These are phyloP conservation scores for Ceratocystis albifundus DNA, from an alignment of 2,329 filamentous ascomycete species.

Conservation along the genomic window DNA sequence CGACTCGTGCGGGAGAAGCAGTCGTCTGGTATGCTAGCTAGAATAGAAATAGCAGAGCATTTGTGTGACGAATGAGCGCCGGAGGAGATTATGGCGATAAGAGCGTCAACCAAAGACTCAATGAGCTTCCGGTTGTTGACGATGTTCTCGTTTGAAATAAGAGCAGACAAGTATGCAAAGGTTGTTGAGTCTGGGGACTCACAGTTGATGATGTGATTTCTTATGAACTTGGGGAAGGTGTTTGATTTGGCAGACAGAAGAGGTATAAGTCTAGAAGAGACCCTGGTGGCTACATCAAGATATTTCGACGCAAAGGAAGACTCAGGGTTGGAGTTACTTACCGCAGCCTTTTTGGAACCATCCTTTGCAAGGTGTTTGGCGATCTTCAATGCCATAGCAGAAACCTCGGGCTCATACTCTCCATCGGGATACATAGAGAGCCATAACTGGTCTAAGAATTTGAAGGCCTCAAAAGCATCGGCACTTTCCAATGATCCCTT, in stretches of 20 bases:
- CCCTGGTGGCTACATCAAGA: constrained; percentile 20
- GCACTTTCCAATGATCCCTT: constrained; percentile 29
- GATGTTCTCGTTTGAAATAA: constrained; percentile 24
- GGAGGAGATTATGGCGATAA: constrained; percentile 19
- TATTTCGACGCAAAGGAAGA: constrained; percentile 3
- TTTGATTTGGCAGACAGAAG: constrained; percentile 21
- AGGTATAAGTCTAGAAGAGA: constrained; percentile 20
- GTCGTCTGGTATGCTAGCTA: constrained; percentile 22
- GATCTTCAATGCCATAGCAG: constrained; percentile 30
- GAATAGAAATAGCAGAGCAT: constrained; percentile 18
- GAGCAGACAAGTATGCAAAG: constrained; percentile 17
- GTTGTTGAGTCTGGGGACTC: constrained; percentile 15
- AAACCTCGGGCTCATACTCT: constrained; percentile 27
- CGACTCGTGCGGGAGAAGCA: constrained; percentile 23
- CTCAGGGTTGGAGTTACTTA: not conserved
- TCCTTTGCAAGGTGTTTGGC: constrained; percentile 30
- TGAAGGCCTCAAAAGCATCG: constrained; percentile 35
- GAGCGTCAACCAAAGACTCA: constrained; percentile 21
- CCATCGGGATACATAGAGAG: constrained; percentile 32
- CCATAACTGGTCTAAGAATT: constrained; percentile 34
- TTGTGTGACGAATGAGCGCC: not conserved
- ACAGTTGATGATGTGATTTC: constrained; percentile 15
- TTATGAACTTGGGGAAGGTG: constrained; percentile 22
- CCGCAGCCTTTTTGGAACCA: constrained; percentile 24
- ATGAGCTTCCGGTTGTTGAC: constrained; percentile 23